These are phyloP conservation scores for Pyronema omphalodes DNA, from an alignment of 495 filamentous ascomycete genomes.

Conservation along the genomic window DNA sequence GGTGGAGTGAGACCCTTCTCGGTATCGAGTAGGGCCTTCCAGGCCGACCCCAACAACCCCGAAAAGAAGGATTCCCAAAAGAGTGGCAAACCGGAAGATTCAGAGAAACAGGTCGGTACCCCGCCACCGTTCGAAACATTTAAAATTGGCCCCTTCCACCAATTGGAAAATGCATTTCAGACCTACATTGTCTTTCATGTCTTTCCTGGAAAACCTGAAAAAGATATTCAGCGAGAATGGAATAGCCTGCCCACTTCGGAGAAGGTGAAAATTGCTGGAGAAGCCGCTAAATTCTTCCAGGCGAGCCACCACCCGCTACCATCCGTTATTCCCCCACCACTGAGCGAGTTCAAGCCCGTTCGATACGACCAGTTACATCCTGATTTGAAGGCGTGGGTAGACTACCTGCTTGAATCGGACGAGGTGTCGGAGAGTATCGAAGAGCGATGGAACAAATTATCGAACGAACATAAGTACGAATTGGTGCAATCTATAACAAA, in stretches of 20 bases:
- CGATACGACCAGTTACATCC: constrained; percentile 1
- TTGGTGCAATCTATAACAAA: neutral
- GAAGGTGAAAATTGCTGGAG: no score
- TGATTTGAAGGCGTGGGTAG: neutral
- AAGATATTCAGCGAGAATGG: neutral
- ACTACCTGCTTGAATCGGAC: neutral
- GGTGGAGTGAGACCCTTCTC: neutral
- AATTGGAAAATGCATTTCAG: no score
- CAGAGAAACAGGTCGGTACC: neutral
- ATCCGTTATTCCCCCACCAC: neutral
- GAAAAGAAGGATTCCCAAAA: neutral
- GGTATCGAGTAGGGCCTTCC: neutral
- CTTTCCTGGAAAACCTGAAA: neutral
- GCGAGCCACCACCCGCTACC: neutral
- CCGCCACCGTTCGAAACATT: neutral
- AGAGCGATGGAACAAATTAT: neutral
- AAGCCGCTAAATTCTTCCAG: no score
- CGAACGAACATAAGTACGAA: neutral
- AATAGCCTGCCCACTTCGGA: no score
- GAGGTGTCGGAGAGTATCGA: neutral
- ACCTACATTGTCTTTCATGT: no score
- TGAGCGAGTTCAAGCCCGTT: constrained; percentile 1
- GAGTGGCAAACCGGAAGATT: neutral
- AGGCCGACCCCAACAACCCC: neutral
- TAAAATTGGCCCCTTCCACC: no score